These are phyloP conservation scores for Cryptosporidium baileyi DNA, from an alignment of 169 alveolate species.

Conservation along the genomic window DNA sequence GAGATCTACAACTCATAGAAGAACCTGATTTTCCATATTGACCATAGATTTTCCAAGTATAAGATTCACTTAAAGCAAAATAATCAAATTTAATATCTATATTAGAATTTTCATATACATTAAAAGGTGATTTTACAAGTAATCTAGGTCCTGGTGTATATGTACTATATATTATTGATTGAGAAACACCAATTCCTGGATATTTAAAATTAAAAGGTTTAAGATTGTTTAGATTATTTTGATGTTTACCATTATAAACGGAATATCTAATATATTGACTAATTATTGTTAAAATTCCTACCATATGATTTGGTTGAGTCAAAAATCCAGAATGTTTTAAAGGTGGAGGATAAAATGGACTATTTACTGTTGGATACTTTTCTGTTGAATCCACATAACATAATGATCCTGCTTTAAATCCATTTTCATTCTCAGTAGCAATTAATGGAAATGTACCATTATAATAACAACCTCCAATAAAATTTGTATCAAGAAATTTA, in stretches of 20 bases:
- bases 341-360: conserved; percentile 68
- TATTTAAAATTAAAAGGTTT: conserved; percentile 23
- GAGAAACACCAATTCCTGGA: conserved; percentile 64
- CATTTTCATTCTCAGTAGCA: conserved; percentile 16
- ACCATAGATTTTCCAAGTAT: conserved; percentile 33
- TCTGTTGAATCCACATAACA: conserved; percentile 38
- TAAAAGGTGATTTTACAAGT: conserved; percentile 41
- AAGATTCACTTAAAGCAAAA: conserved; percentile 55
- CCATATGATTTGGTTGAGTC: conserved; percentile 54
- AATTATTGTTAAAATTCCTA: conserved; percentile 25
- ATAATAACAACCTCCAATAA: conserved; percentile 53
- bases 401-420: conserved; percentile 40
- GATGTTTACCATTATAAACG: conserved; percentile 17
- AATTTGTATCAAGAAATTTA: conserved; percentile 47
- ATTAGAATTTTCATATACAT: conserved; percentile 26
- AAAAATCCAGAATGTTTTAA: conserved; percentile 46
- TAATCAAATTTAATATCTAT: conserved; percentile 24
- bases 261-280: conserved; percentile 42
- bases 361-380: conserved; percentile 14
- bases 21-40: conserved; percentile 37
- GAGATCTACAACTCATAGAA: conserved; percentile 69
- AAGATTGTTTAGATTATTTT: neutral
- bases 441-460: conserved; percentile 57
- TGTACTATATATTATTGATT: conserved; percentile 23
- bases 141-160: conserved; percentile 52